phyloP scores from a whole-genome alignment of 805 yeast species.

The Suhomyces canberraensis region DNA sequence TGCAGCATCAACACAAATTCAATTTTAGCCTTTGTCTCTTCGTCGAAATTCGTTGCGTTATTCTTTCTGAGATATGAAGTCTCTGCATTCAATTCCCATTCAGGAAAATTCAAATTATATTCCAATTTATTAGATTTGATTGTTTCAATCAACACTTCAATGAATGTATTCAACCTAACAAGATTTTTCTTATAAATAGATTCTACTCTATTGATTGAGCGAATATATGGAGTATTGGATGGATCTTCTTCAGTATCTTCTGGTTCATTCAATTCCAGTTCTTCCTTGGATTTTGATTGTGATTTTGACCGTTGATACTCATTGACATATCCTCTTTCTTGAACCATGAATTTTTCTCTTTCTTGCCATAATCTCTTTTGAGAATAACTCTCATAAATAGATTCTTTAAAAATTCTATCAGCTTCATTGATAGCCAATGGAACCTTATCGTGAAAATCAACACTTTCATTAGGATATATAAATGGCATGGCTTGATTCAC shows the following conservation, averaged over 20 bases:
- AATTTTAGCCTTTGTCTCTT: constrained; percentile 17
- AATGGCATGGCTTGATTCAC: constrained; percentile 67
- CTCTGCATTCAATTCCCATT: constrained; percentile 33
- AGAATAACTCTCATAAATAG: constrained; percentile 65
- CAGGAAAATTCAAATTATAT: constrained; percentile 33
- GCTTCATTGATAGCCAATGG: constrained; percentile 85
- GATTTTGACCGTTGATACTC: no score
- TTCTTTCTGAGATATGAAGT: constrained; percentile 22
- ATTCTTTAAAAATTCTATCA: constrained; percentile 56
- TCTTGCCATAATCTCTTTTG: constrained; percentile 69
- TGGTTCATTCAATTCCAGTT: constrained; percentile 21
- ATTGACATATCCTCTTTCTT: constrained; percentile 56
- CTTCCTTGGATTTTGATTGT: constrained; percentile 9
- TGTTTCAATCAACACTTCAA: constrained; percentile 60
- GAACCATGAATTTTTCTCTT: constrained; percentile 64
- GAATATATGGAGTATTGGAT: constrained; percentile 13
- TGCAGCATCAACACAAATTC: constrained; percentile 33
- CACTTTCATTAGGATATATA: constrained; percentile 51
- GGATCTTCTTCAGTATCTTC: constrained; percentile 19
- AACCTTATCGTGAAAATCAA: constrained; percentile 23
- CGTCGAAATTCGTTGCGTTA: constrained; percentile 5
- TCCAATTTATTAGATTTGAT: constrained; percentile 50
- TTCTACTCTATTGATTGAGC: constrained; percentile 55
- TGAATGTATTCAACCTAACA: constrained; percentile 58
- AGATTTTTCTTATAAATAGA: constrained; percentile 51